Evolutionary conservation across 2,329 filamentous ascomycete species (phyloP).

Genomic region (Aspergillus transmontanensis): DNA sequence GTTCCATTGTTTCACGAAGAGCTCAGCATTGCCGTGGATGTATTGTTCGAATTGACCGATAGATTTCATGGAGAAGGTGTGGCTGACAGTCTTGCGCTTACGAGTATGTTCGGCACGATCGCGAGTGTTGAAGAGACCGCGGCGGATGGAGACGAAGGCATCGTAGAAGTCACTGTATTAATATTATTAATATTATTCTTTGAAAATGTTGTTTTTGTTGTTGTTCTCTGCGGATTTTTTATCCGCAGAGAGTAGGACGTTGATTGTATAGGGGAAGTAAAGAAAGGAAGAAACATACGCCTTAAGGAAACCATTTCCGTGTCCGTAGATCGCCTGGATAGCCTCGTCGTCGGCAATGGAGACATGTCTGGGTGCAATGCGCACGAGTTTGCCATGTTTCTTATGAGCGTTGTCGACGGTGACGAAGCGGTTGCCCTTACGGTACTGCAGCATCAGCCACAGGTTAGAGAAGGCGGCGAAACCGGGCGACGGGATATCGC

Average conservation of each 20-base stretch:
- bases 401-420: conserved; percentile 73
- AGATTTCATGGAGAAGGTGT: conserved; percentile 82
- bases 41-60: conserved; percentile 86
- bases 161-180: conserved; percentile 77
- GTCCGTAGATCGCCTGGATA: conserved; percentile 76
- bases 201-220: too few species aligned
- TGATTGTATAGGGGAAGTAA: too few species aligned
- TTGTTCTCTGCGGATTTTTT: neutral
- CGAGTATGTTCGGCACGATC: conserved; percentile 79
- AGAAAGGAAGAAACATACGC: conserved; percentile 51
- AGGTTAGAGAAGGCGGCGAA: conserved; percentile 70
- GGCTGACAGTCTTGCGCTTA: conserved; percentile 85
- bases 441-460: conserved; percentile 72
- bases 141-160: conserved; percentile 82
- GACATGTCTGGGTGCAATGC: conserved; percentile 82
- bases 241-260: too few species aligned
- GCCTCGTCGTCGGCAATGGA: conserved; percentile 79
- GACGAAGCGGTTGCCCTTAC: conserved; percentile 66
- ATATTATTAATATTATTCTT: neutral
- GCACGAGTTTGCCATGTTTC: conserved; percentile 75
- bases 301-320: conserved; percentile 75
- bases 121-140: conserved; percentile 87
- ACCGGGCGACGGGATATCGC: conserved; percentile 54
- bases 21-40: conserved; percentile 76
- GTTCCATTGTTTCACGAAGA: conserved; percentile 75